Evolutionary conservation across 768 basidiomycete genomes (phyloP), one percentile per base, ranked within the genome.

Genomic region (Porpolomopsis calyptriformis): DNA sequence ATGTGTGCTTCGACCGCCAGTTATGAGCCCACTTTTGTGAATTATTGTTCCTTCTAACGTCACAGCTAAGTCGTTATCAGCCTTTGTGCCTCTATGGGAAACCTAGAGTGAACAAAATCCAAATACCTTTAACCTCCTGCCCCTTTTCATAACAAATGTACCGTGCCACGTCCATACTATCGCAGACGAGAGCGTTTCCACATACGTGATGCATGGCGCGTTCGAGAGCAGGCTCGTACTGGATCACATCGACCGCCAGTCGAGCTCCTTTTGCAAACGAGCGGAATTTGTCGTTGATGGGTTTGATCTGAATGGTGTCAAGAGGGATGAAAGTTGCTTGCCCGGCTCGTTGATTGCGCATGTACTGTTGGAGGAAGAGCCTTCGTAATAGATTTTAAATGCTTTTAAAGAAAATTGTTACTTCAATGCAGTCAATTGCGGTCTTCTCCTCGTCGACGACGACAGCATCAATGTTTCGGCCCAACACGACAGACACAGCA

Each of bases 291-390:
- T 98, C 96, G 52, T 92, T 91, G 52, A 91, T 73, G 1, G 91
- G 82, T 61, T 94, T 97, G 26, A 85, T 84, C 58, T 91, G 88
- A 53, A 98, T 94, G 7, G 91, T 93, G 61, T 98, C 94, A n/a
- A 99, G 80, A 0, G 96, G 96, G 38, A 99, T 85, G 68, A 98
- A 98, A 0, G 96, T 99, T 10, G 94, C 94, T 64, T 92, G 89
- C 1, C 94, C 96, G 0, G 86, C 80, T 27, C 93, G 85, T 63
- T 96, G 91, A 49, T 85, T 92, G 50, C 91, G 84, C 78, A 99
- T 78, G 62, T 96, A 97, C 85, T 92, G 54, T 1, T 44, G 37
- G 25, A 44, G 27, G 24, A 24, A 29, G 14, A 20, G 24, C 6
- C 24, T 20, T 12, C 14, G 22, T n/a, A 40, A 34, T 25, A 18